phyloP scores from a whole-genome alignment of 148 eudicot species.

The Persicaria tinctoria region DNA sequence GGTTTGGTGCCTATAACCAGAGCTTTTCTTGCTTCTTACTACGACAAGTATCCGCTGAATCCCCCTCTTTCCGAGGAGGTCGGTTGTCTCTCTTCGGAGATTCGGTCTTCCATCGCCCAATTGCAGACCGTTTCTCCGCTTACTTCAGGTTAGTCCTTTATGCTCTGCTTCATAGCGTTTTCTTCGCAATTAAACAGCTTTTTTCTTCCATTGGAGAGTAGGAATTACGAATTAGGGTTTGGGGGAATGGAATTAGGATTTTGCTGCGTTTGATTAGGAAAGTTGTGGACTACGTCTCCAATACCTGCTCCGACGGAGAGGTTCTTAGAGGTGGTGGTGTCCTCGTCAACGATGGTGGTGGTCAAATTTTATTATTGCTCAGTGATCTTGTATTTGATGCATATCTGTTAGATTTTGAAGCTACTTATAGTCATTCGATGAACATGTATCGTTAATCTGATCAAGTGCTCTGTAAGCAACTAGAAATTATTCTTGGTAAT shows the following conservation, averaged over 20 bases:
- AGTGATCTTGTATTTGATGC: too few relatives aligned
- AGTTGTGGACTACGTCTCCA: too few relatives aligned
- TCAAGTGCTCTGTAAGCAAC: too few relatives aligned
- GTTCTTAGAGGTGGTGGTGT: too few relatives aligned
- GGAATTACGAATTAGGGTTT: too few relatives aligned
- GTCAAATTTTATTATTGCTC: too few relatives aligned
- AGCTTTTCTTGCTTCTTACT: slow-evolving; percentile 64
- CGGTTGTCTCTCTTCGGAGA: slow-evolving; percentile 38
- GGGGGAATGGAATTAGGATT: neutral
- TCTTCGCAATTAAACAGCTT: neutral
- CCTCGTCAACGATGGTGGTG: too few relatives aligned
- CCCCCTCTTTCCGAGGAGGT: slow-evolving; percentile 57
- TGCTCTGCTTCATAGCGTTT: neutral
- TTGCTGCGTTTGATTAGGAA: neutral
- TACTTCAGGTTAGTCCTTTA: slow-evolving; percentile 31
- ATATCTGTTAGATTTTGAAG: too few relatives aligned
- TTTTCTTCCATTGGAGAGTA: neutral
- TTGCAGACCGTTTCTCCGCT: slow-evolving; percentile 34
- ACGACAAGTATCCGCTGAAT: slow-evolving; percentile 63
- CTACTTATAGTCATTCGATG: too few relatives aligned
- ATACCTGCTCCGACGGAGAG: too few relatives aligned
- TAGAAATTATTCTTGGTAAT: too few relatives aligned
- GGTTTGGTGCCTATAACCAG: slow-evolving; percentile 91
- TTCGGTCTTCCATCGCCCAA: slow-evolving; percentile 38
- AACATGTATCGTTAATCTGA: too few relatives aligned